Conservation (phyloP, 768 basidiomycete species). For the Butyriboletus loyo region DNA sequence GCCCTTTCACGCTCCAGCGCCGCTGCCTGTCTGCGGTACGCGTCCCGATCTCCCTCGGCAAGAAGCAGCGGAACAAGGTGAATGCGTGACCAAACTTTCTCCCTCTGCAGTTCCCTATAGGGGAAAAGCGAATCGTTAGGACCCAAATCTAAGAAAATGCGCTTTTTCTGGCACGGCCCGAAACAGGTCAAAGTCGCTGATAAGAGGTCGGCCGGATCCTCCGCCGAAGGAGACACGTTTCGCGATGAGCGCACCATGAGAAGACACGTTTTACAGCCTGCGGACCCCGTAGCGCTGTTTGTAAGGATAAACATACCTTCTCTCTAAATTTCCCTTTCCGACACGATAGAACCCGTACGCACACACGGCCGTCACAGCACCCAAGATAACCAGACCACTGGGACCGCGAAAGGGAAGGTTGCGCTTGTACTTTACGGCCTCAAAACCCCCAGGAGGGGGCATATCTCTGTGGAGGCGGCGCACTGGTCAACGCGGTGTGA, state of each 20-base stretch:
- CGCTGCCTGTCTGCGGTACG: conserved; percentile 78
- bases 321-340: conserved; percentile 88
- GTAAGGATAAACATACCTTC: conserved; percentile 62
- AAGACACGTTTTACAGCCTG: conserved; percentile 66
- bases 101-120: conserved; percentile 85
- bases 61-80: conserved; percentile 88
- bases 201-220: conserved; percentile 44
- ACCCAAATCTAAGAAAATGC: conserved; percentile 43
- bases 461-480: conserved; percentile 66
- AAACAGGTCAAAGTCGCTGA: conserved; percentile 35
- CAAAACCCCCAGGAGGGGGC: conserved; percentile 93
- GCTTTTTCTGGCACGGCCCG: conserved; percentile 43
- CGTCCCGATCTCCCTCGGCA: conserved; percentile 92
- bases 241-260: conserved; percentile 53
- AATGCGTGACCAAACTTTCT: conserved; percentile 94
- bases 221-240: conserved; percentile 64
- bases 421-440: conserved; percentile 90
- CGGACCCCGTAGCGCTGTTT: conserved; percentile 41
- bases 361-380: conserved; percentile 81
- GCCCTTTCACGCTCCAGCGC: conserved; percentile 73
- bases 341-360: conserved; percentile 90
- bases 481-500: conserved; percentile 6
- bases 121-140: conserved; percentile 29
- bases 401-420: conserved; percentile 90
- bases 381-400: conserved; percentile 80